These are phyloP conservation scores for Panicum miliaceum DNA, from an alignment of 176 grass and related monocot species.

Conservation along the genomic window DNA sequence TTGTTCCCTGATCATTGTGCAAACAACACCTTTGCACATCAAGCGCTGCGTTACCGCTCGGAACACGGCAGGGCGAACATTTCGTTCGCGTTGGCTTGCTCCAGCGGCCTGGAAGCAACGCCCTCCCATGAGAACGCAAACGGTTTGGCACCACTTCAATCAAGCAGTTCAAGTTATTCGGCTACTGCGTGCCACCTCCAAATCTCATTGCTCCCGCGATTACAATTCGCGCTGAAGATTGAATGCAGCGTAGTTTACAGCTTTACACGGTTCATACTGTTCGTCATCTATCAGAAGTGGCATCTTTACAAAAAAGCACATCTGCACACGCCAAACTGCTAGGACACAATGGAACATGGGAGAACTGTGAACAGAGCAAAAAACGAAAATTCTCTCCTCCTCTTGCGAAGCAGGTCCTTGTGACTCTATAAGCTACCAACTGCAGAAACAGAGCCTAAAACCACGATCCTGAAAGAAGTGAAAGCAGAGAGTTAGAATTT, in stretches of 20 bases:
- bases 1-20: background rate
- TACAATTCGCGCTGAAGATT: background rate
- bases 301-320: conserved; percentile 22
- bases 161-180: background rate
- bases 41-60: background rate
- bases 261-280: conserved; percentile 3
- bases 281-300: conserved; percentile 5
- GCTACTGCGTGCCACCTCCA: background rate
- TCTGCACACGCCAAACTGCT: conserved; percentile 6
- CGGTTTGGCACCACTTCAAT: background rate
- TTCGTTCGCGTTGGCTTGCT: background rate
- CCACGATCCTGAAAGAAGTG: background rate
- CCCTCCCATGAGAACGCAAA: background rate
- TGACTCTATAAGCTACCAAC: conserved; percentile 14
- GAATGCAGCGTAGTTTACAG: background rate
- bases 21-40: background rate
- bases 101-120: too few relatives aligned
- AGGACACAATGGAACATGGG: background rate
- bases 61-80: background rate
- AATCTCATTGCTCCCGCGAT: background rate
- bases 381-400: background rate
- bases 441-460: background rate
- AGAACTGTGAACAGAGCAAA: background rate
- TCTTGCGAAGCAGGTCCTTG: background rate
- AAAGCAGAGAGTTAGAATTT: conserved; percentile 19